A percentile compares a stretch with the other conserved stretches of the same genome.
These are phyloP conservation scores for Claviceps pusilla DNA, from an alignment of 2,329 filamentous ascomycete genomes.

Conservation along the genomic window DNA sequence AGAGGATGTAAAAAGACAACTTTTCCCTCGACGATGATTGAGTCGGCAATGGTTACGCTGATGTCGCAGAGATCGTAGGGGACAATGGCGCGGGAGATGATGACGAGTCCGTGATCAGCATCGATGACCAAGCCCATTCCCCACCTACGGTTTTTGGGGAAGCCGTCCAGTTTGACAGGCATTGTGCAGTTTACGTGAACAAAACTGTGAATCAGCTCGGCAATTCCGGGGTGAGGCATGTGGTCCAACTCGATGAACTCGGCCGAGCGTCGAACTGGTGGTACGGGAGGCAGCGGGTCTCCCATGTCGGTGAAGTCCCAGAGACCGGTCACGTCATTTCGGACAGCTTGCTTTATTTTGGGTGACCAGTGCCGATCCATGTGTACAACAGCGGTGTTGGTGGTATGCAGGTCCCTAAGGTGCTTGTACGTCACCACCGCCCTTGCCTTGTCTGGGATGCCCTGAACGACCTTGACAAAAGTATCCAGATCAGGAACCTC, in stretches of 20 bases:
- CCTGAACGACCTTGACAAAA: slow-evolving; percentile 83
- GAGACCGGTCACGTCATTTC: slow-evolving; percentile 77
- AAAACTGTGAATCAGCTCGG: slow-evolving; percentile 85
- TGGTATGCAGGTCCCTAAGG: slow-evolving; percentile 81
- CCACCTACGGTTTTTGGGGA: slow-evolving; percentile 83
- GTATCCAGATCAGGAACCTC: slow-evolving; percentile 74
- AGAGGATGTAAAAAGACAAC: slow-evolving; percentile 91
- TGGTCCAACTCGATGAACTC: slow-evolving; percentile 88
- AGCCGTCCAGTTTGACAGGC: slow-evolving; percentile 95
- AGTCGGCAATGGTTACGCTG: slow-evolving; percentile 88
- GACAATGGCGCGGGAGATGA: slow-evolving; percentile 86
- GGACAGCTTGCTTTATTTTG: slow-evolving; percentile 82
- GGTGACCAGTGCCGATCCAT: slow-evolving; percentile 91
- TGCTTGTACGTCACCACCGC: slow-evolving; percentile 95
- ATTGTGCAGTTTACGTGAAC: slow-evolving; percentile 85
- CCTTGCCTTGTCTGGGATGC: slow-evolving; percentile 65
- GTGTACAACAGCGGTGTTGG: slow-evolving; percentile 83
- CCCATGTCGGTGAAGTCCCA: slow-evolving; percentile 90
- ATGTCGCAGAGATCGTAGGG: slow-evolving; percentile 96
- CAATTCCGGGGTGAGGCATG: slow-evolving; percentile 75
- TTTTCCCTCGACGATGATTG: slow-evolving; percentile 84
- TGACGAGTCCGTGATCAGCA: slow-evolving; percentile 84
- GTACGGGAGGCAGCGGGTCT: slow-evolving; percentile 60
- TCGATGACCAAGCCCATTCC: slow-evolving; percentile 97
- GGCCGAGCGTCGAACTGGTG: slow-evolving; percentile 60